Evolutionary conservation across 208 protist genomes (phyloP), one percentile per base, ranked within the genome.

Genomic region (Acanthamoeba sp.): DNA sequence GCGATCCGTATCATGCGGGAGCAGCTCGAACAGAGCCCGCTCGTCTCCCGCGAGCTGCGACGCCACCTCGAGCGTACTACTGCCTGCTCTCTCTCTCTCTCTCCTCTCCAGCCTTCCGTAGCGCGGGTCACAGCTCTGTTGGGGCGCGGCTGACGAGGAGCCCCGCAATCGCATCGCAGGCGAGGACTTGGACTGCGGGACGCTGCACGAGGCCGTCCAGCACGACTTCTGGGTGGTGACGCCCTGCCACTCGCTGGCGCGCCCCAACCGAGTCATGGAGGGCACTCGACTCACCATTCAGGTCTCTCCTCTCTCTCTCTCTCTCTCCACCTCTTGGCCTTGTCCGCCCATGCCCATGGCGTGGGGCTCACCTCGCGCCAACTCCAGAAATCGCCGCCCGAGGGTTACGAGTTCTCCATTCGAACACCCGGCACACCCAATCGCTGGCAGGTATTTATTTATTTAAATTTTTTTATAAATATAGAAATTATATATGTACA

Each of bases 381-480:
- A 50, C 45, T 18, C 12, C n/a, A 94, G 91, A 42, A 52, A 57
- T 91, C 91, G 27, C 42, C 71, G 50, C 96, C 96, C 1, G 96
- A 97, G 62, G 96, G 96, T 10, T 96, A 95, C 88, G 96, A 97
- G 57, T 97, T 96, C 88, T 92, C 96, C 36, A 97, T 97, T 42
- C 71, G 96, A 45, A 97, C 96, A 71, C 96, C 96, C 36, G 91
- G 96, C 34, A 97, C 96, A 12, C 95, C 96, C 29, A 9, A 59
- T 20, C 45, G 96, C 29, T 97, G 96, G 96, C 27, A 94, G 40
- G 34, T 97, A 4, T 94, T 32, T 84, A 1, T 84, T 7, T 10
- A 38, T 9, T 59, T 78, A 20, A 6, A 66, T 16, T 18, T 16
- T 20, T 16, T 20, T 16, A 78, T 16, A 38, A 6, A 45, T 16